Conservation (phyloP, 1,139 yeast genomes). For the Scheffersomyces segobiensis region DNA sequence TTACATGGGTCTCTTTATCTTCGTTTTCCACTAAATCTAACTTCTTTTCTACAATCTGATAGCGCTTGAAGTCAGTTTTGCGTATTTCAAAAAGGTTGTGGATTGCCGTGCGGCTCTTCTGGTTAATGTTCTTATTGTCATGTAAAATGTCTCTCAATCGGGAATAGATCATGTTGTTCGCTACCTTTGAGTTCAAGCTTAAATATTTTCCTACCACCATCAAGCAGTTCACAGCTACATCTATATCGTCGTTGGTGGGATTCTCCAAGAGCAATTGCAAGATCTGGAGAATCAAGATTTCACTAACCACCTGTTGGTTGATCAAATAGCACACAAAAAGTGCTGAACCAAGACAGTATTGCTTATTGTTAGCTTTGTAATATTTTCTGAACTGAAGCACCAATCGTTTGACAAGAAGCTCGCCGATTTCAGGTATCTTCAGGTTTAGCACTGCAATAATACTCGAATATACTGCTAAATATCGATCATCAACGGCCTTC, state of each 20-base stretch:
- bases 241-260: slow-evolving; percentile 48
- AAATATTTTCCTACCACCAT: slow-evolving; percentile 25
- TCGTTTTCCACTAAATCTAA: slow-evolving; percentile 68
- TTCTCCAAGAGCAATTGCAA: slow-evolving; percentile 54
- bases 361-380: slow-evolving; percentile 50
- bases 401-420: slow-evolving; percentile 53
- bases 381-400: slow-evolving; percentile 60
- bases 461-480: slow-evolving; percentile 57
- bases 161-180: slow-evolving; percentile 55
- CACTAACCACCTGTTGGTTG: slow-evolving; percentile 66
- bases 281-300: slow-evolving; percentile 63
- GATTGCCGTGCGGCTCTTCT: slow-evolving; percentile 48
- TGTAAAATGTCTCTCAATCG: slow-evolving; percentile 60
- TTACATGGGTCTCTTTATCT: slow-evolving; percentile 59
- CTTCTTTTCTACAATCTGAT: slow-evolving; percentile 40
- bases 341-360: slow-evolving; percentile 41
- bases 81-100: slow-evolving; percentile 55
- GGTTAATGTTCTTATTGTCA: slow-evolving; percentile 46
- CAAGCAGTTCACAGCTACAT: slow-evolving; percentile 26
- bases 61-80: slow-evolving; percentile 46
- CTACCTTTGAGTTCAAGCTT: slow-evolving; percentile 20
- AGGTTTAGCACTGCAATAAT: slow-evolving; percentile 63
- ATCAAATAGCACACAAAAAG: slow-evolving; percentile 62
- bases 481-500: slow-evolving; percentile 49
- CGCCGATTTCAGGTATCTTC: slow-evolving; percentile 71